Evolutionary conservation across 495 filamentous ascomycete species (phyloP), one percentile per base, ranked within the genome.

Genomic region (Aspergillus panamensis): DNA sequence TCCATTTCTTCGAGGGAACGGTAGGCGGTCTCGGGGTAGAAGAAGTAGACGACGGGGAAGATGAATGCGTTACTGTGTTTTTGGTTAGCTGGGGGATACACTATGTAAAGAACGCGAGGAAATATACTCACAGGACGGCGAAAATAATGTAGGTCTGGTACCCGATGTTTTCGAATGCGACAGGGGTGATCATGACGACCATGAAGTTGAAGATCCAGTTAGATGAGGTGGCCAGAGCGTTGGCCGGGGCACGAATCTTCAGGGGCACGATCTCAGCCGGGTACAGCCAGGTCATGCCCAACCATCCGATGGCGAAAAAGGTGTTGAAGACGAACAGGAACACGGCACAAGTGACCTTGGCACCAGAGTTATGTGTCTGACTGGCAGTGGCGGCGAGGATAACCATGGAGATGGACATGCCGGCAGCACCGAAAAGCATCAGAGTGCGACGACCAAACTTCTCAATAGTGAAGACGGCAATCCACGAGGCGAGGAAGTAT

Each of bases 81-180:
- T 8, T 45, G 37, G 49, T 69, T 43, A 69, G 63, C 58, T 40
- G 53, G 14, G 17, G 45, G 48, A 31, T 32, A 47, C 17, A 0
- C 58, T 17, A 48, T 49, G 14, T 49, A 8, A 31, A 40, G 45
- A 2, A 9, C 12, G 48, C 4, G 29, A 25, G 33, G 16, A 19
- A 37, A 30, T n/a, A n/a, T n/a, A 65, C 77, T 68, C 70, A 79
- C 77, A 88, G 87, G 57, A 85, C 84, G 13, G 88, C 89, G 64
- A 91, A 91, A 65, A 90, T 88, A 64, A 90, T 85, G 65, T 91
- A 92, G 3, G 87, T 90, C 69, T 81, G 73, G 66, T 87, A 90
- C 13, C 71, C 69, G 62, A 90, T 90, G 43, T 75, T 82, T 52
- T 83, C 67, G 67, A 90, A 91, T 0, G 84, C 77, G 0, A 88